Evolutionary conservation across 495 filamentous ascomycete species (phyloP), one percentile per base, ranked within the genome.

Genomic region (Cenococcum geophilum): DNA sequence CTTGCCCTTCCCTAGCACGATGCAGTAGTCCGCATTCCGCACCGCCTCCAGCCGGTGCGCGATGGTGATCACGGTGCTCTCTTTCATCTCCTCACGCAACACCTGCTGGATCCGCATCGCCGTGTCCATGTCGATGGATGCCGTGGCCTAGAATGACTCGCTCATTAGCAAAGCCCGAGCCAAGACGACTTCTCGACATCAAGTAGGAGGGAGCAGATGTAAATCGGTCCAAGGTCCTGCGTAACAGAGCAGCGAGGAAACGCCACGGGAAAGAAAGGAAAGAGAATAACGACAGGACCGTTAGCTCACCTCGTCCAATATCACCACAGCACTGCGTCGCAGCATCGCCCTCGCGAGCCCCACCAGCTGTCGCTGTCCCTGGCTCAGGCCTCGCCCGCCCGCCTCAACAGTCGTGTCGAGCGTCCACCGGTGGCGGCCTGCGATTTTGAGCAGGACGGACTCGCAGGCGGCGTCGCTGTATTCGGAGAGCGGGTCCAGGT

Each of bases 1-100:
- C 34, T 76, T 74, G 21, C 89, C 89, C 52, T 82, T 79, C 16
- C 86, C 87, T 57, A 95, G 70, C 45, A 86, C 80, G 22, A 93
- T 75, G 69, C 84, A 89, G 60, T 80, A 88, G 65, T 88, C 82
- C 18, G 89, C 89, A 68, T 87, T 82, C 71, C 80, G 80, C n/a
- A 91, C 87, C 22, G 88, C 88, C 70, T 91, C 89, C 23, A 89
- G 68, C 47, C 88, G 83, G 79, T 95, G 90, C 45, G 89, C 90
- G 73, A 95, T 91, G 4, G 88, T 91, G 52, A 95, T 85, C 14
- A 95, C 89, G 1, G 90, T 95, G 62, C 87, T 91, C 40, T 85
- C 76, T 51, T 72, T 76, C 75, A 93, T 76, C 76, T 92, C 89
- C 65, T 89, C 84, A 34, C 86, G 73, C 57, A 95, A 70, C 36